A percentile compares a stretch with the other conserved stretches of the same genome.
Evolutionary conservation across 2,329 filamentous ascomycete species (phyloP).

Genomic region (Ceratocystiopsis sp.): DNA sequence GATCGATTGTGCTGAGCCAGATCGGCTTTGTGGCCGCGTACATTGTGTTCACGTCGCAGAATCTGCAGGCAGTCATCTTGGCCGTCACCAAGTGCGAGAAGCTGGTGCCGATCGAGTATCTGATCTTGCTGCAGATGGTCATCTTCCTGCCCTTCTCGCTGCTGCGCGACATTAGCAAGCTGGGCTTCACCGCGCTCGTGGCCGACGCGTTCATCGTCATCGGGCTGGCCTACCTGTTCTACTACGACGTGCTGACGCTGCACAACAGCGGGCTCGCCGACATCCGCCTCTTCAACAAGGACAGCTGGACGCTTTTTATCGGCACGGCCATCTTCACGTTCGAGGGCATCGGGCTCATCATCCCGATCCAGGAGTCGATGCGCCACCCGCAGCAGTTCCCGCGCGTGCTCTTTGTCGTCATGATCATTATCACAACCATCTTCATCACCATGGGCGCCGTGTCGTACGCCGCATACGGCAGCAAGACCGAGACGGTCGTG

Average conservation of each 20-base stretch:
- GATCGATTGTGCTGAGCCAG: slow-evolving; percentile 87
- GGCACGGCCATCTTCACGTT: slow-evolving; percentile 98
- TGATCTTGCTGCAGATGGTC: slow-evolving; percentile 89
- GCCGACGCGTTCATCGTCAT: slow-evolving; percentile 90
- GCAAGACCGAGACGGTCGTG: slow-evolving; percentile 88
- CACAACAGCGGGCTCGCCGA: slow-evolving; percentile 61
- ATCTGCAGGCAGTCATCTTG: slow-evolving; percentile 83
- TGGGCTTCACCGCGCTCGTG: slow-evolving; percentile 84
- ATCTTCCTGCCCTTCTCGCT: slow-evolving; percentile 90
- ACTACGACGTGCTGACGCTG: slow-evolving; percentile 82
- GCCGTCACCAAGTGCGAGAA: slow-evolving; percentile 80
- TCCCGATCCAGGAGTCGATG: slow-evolving; percentile 97
- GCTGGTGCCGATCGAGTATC: slow-evolving; percentile 68
- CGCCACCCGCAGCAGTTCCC: slow-evolving; percentile 80
- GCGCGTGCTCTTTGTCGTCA: slow-evolving; percentile 70
- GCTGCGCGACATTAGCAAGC: slow-evolving; percentile 90
- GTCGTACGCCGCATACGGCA: slow-evolving; percentile 91
- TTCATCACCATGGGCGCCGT: slow-evolving; percentile 85
- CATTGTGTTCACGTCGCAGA: slow-evolving; percentile 92
- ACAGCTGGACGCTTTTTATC: slow-evolving; percentile 94
- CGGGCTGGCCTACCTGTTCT: slow-evolving; percentile 85
- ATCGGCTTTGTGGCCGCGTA: slow-evolving; percentile 90
- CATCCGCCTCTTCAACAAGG: slow-evolving; percentile 76
- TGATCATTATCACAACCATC: slow-evolving; percentile 85
- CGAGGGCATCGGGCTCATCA: slow-evolving; percentile 92